Evolutionary conservation across 2,329 filamentous ascomycete genomes (phyloP).

Genomic region (Fusarium lyarnte): DNA sequence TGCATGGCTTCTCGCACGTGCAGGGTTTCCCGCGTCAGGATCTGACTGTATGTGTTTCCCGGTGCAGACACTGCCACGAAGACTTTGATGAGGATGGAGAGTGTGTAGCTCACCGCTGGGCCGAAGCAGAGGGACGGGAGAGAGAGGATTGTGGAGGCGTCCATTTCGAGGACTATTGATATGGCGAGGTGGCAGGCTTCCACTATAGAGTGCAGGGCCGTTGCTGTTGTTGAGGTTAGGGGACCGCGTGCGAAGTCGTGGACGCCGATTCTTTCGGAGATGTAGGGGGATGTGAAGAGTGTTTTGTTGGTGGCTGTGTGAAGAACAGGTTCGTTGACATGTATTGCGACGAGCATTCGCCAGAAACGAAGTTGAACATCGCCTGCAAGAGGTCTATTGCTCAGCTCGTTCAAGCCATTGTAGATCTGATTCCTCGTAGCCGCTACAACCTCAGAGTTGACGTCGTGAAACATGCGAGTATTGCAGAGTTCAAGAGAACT

Average conservation of each 20-base stretch:
- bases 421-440: background rate
- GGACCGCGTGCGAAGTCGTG: conserved; percentile 8
- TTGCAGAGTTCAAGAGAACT: conserved; percentile 6
- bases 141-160: conserved; percentile 1
- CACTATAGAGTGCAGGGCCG: conserved; percentile 8
- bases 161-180: conserved; percentile 12
- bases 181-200: conserved; percentile 27
- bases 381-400: conserved; percentile 7
- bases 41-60: conserved; percentile 19
- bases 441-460: background rate
- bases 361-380: conserved; percentile 20
- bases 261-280: conserved; percentile 22
- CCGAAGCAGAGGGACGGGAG: conserved; percentile 27
- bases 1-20: conserved; percentile 17
- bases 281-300: conserved; percentile 17
- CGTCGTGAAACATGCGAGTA: background rate
- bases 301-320: conserved; percentile 25
- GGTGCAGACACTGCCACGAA: conserved; percentile 31
- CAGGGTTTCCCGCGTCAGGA: background rate
- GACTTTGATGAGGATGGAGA: conserved; percentile 29
- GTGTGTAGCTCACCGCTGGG: conserved; percentile 22
- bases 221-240: background rate
- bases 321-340: conserved; percentile 15
- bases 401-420: background rate
- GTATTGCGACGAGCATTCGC: conserved; percentile 9